Percentiles rank a stretch among this genome's conserved stretches.
Conservation (phyloP, 371 early-diverging fungal genomes). For the Massospora cicadina region DNA sequence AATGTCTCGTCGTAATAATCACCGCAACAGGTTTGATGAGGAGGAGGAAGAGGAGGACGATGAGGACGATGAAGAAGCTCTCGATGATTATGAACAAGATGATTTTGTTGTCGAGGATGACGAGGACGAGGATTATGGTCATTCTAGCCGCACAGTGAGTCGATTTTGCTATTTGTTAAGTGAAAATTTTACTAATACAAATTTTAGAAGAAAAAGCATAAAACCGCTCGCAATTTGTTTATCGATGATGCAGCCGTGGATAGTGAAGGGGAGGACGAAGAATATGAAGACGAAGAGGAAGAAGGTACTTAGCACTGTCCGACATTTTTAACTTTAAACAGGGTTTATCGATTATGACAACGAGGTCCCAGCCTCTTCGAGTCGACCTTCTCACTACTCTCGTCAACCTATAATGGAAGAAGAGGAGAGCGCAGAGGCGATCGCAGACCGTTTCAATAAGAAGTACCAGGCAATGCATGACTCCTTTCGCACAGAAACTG, state of each 20-base stretch:
- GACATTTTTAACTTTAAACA: neutral
- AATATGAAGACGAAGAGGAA: neutral
- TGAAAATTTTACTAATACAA: neutral
- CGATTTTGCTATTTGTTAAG: neutral
- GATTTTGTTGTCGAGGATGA: conserved; percentile 16
- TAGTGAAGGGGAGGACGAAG: conserved; percentile 7
- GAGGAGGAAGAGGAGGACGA: conserved; percentile 55
- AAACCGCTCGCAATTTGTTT: neutral
- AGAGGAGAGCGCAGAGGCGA: conserved; percentile 65
- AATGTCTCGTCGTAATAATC: neutral
- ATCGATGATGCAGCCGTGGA: conserved; percentile 7
- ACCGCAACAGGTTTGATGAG: neutral
- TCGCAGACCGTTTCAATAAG: conserved; percentile 59
- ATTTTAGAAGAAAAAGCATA: conserved; percentile 1
- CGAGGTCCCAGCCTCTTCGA: conserved; percentile 12
- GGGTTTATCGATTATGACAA: conserved; percentile 8
- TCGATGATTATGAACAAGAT: conserved; percentile 49
- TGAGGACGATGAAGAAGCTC: conserved; percentile 52
- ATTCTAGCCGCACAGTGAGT: neutral
- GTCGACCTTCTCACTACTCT: conserved; percentile 32
- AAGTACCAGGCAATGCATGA: conserved; percentile 42
- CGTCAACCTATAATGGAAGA: conserved; percentile 47
- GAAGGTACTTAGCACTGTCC: neutral
- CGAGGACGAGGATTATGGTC: conserved; percentile 2
- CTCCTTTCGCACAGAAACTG: conserved; percentile 24